Base-by-base conservation (phyloP, 2,329 filamentous ascomycete species). In the Lanzia echinophila region DNA sequence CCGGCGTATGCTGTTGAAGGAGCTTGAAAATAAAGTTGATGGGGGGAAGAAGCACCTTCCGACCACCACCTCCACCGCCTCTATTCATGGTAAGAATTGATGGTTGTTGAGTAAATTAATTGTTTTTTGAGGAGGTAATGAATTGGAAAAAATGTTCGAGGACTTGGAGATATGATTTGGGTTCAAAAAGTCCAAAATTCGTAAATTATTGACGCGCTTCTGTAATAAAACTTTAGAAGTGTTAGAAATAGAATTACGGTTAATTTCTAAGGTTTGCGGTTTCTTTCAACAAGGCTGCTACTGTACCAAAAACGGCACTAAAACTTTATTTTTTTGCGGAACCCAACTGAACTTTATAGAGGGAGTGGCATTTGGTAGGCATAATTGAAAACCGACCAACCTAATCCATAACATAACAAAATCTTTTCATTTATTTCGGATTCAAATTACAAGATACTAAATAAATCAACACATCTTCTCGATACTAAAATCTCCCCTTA, bases 1-100 rank as follows among this genome's bases (percentile, higher is more conserved):
- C 90, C 1, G 87, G 91, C 15, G 87, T 84, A 67, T 90, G 67
- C 60, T 66, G 64, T 58, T 85, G 91, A 10, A 97, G 81, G 38
- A 96, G 86, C 78, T 94, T 95, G 82, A 94, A 94, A 71, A 94
- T 92, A 72, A 90, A 90, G 73, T 94, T 91, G 75, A 89, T 89
- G 1, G 86, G 86, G 56, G 85, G 84, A 62, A 88, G 79, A 60
- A 88, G 78, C 61, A 87, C 86, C 75, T 84, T 84, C 68, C 79
- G 75, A 63, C 77, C 79, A 63, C 77, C 79, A 59, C 65, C 66
- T 46, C 66, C 67, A 56, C 66, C 66, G 43, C 68, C 67, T 60
- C 68, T 62, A 54, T 68, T 66, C 68, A 70, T 70, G 12, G 50
- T 63, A 43, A 52, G 22, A 44, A 24, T 36, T 36, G 11, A n/a